Evolutionary conservation across 1,139 yeast genomes (phyloP).

Genomic region (Pichia sp.): DNA sequence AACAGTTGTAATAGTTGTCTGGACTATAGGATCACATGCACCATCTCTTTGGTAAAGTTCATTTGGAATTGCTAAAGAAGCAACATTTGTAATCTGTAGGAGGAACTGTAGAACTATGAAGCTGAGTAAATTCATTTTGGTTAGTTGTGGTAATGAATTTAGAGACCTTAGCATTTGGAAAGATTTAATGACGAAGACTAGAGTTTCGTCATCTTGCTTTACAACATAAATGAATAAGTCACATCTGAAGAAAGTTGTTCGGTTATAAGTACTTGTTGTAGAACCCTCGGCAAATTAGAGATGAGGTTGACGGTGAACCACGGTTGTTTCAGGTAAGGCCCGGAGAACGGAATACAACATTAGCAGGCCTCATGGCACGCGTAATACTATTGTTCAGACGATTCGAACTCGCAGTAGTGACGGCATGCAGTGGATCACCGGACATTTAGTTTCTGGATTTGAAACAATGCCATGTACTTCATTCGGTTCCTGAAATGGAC

Average conservation of each 20-base stretch:
- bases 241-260: not conserved
- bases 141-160: not conserved
- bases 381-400: not conserved
- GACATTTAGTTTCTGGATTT: not conserved
- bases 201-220: not conserved
- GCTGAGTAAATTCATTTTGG: slow-evolving; percentile 2
- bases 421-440: not conserved
- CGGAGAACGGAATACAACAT: not conserved
- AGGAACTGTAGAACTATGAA: slow-evolving; percentile 1
- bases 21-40: slow-evolving; percentile 8
- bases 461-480: not conserved
- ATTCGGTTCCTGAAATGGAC: not conserved
- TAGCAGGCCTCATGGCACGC: not conserved
- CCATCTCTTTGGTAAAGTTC: not conserved
- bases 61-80: slow-evolving; percentile 1
- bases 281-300: not conserved
- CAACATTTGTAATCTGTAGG: not conserved
- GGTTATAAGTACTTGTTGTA: not conserved
- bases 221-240: not conserved
- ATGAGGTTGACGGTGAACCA: not conserved
- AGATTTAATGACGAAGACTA: not conserved
- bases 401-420: not conserved
- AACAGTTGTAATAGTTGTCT: slow-evolving; percentile 3
- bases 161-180: not conserved
- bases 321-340: not conserved